Conservation (phyloP, 139 green algal species). For the Tetradesmus obliquus region DNA sequence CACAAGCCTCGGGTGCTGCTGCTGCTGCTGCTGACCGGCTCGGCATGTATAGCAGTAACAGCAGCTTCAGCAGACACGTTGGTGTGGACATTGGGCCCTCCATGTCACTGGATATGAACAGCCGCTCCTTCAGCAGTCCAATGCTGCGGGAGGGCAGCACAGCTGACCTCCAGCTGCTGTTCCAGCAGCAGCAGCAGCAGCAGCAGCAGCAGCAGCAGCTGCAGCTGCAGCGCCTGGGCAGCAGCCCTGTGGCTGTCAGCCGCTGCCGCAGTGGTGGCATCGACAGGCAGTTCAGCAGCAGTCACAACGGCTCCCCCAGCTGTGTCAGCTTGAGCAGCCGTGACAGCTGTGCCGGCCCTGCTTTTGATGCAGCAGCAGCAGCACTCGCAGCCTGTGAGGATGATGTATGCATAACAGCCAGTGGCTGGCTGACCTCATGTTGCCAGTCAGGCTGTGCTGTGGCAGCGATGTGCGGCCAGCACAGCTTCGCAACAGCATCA, state of each 20-base stretch:
- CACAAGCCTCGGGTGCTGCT: neutral
- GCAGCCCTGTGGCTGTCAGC: neutral
- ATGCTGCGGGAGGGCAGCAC: neutral
- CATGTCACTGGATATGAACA: neutral
- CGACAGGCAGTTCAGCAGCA: neutral
- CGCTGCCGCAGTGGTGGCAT: neutral
- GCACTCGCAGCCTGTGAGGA: neutral
- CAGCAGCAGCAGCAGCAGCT: slow-evolving; percentile 1
- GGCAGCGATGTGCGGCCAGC: neutral
- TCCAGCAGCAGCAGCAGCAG: neutral
- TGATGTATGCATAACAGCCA: neutral
- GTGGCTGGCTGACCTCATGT: neutral
- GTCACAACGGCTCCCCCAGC: neutral
- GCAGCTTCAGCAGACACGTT: neutral
- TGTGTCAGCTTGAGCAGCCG: no score
- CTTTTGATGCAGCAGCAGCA: neutral
- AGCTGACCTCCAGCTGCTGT: neutral
- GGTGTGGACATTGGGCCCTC: neutral
- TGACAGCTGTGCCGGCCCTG: no score
- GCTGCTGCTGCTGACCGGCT: neutral
- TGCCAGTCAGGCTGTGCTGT: neutral
- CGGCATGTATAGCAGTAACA: neutral
- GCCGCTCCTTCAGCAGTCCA: neutral
- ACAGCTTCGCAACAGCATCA: neutral
- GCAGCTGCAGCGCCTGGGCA: neutral